A percentile compares a stretch with the other conserved stretches of the same genome.
These are phyloP conservation scores for Ehretia macrophylla DNA, from an alignment of 257 asterid genomes.

Conservation along the genomic window DNA sequence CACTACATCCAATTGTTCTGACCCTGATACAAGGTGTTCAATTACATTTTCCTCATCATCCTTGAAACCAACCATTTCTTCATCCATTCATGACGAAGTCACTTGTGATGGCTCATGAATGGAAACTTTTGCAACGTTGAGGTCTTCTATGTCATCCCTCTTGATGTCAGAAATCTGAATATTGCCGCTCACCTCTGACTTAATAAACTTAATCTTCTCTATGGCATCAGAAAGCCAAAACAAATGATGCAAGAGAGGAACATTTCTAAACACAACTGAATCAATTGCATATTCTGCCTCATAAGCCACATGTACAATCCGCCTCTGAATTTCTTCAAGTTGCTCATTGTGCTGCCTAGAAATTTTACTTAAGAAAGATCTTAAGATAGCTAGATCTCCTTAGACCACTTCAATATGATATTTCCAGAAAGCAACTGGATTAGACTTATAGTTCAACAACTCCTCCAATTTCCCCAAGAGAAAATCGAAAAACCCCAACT, in stretches of 20 bases:
- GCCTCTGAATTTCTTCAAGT: slow-evolving; percentile 5
- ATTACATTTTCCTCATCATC: slow-evolving; percentile 4
- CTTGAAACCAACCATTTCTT: slow-evolving; percentile 2
- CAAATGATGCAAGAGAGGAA: neutral
- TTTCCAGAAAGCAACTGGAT: too few relatives aligned
- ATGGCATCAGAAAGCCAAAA: neutral
- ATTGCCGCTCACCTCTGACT: neutral
- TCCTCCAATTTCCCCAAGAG: too few relatives aligned
- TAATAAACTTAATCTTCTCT: slow-evolving; percentile 3
- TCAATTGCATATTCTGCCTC: slow-evolving; percentile 7
- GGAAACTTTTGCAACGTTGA: too few relatives aligned
- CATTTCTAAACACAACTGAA: neutral
- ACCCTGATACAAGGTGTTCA: slow-evolving; percentile 1
- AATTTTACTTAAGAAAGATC: neutral
- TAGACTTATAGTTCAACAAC: too few relatives aligned
- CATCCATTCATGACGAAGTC: neutral
- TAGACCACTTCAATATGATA: neutral
- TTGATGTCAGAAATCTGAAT: too few relatives aligned
- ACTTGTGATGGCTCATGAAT: neutral
- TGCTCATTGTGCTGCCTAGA: neutral
- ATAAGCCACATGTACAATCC: neutral
- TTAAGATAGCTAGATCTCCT: neutral
- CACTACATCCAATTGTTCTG: neutral
- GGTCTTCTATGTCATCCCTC: neutral
- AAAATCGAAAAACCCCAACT: too few relatives aligned